Base-by-base conservation (phyloP, 306 rosid species). In the Quercus dentata region DNA sequence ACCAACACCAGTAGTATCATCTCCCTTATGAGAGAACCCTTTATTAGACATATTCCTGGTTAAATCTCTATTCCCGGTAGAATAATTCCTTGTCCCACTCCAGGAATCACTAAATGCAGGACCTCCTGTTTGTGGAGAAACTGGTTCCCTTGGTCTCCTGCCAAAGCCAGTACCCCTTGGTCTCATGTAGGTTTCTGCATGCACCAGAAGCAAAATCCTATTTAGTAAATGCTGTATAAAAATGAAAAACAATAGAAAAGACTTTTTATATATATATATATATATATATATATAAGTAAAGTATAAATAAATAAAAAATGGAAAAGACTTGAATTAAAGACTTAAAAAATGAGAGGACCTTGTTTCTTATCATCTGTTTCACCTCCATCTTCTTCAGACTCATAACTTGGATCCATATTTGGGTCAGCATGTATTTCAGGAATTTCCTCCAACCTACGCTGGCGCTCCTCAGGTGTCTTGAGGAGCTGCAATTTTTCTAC, bases 381-480 rank as follows among this genome's bases (percentile, higher is more conserved):
- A 30, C 87, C 95, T 84, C 86, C 97, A 64, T 94, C 99, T 76
- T 92, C 97, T 78, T 96, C 99, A 6, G 99, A 96, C 83, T 90
- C 97, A 73, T 91, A 87, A 87, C 88, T 93, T 33, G 99, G 99
- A 88, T 96, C 97, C 99, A 96, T 96, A 33, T 93, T 90, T 35
- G 99, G 98, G 87, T 96, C 99, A 6, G 84, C 90, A 44, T 90
- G 99, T 78, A 96, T 93, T 85, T 89, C 94, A 54, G 97, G 89
- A 77, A 92, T 85, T 81, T 96, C 99, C 70, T 90, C 99, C 82
- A 91, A 86, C 78, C 99, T 96, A 20, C 99, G 98, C 77, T 90
- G 98, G 61, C 99, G 98, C 79, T 96, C 99, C 88, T 96, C 98
- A 2, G 98, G 99, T 23, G 98, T 89, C 88, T 90, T 96, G 73